Evolutionary conservation across 2,329 filamentous ascomycete genomes (phyloP), one percentile per base, ranked within the genome.

Genomic region (Fusarium longipes): DNA sequence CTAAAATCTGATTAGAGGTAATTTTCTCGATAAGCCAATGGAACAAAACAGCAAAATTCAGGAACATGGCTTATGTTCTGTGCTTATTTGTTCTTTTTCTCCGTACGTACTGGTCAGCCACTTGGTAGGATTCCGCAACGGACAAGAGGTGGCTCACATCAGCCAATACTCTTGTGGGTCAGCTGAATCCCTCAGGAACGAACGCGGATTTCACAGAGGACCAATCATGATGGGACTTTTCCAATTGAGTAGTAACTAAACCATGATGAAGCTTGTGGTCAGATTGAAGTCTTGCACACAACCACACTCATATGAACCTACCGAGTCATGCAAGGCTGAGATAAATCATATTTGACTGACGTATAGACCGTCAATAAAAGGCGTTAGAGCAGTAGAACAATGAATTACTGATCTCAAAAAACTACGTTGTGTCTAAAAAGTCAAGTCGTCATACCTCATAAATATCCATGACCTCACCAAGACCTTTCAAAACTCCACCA

Each of bases 381-480:
- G 12, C 22, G n/a, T n/a, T 18, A 33, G 8, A 6, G 17, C 7
- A 11, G 15, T 17, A 25, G 18, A 10, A 5, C n/a, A 48, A 48
- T 8, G 18, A 14, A 25, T 14, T n/a, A 10, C 30, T 7, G 9
- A 11, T 5, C 12, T 2, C 4, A 15, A 5, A 32, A 22, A 33
- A 25, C 22, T 49, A 38, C 32, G 45, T 38, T 8, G 45, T 49
- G 9, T 14, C 6, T 5, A 11, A 24, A 48, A 48, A 49, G 32
- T 49, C 45, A 49, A 6, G 32, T 30, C 45, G 45, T 49, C 45
- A 49, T 49, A 17, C 4, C 27, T 24, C 10, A 10, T 18, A 8
- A 20, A 27, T 17, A 36, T 49, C 45, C 30, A 49, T 49, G 45
- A 49, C 45, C 45, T 49, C 45, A 49, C 45, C 22, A 38, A 38